A percentile compares a stretch with the other conserved stretches of the same genome.
Conservation (phyloP, 768 basidiomycete genomes). For the Pleurotus tuber-regium region DNA sequence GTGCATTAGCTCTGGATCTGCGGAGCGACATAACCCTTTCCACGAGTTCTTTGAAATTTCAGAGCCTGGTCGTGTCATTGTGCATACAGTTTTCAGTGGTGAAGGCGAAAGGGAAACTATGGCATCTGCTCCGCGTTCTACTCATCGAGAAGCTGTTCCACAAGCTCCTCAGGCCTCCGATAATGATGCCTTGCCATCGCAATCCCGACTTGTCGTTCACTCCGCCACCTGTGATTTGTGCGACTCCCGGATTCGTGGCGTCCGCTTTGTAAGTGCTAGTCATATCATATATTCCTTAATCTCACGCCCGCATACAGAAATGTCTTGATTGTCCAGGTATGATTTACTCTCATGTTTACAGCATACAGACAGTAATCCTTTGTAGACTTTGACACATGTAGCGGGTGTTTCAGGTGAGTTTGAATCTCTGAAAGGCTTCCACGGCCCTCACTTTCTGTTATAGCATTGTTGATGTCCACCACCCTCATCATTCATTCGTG, state of each 20-base stretch:
- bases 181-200: constrained; percentile 2
- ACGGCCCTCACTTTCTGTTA: constrained; percentile 1
- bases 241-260: constrained; percentile 64
- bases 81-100: constrained; percentile 56
- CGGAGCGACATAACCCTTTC: constrained; percentile 54
- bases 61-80: constrained; percentile 61
- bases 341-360: background rate
- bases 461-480: constrained; percentile 69
- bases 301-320: constrained; percentile 46
- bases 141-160: no score
- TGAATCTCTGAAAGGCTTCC: background rate
- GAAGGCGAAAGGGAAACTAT: constrained; percentile 29
- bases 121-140: constrained; percentile 7
- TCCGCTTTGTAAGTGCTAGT: constrained; percentile 60
- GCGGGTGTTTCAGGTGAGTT: constrained; percentile 57
- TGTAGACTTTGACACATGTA: constrained; percentile 73
- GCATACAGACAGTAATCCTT: background rate
- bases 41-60: constrained; percentile 74
- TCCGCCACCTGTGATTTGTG: constrained; percentile 76
- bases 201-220: constrained; percentile 40
- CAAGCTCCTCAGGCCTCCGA: constrained; percentile 14
- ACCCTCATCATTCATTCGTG: constrained; percentile 75
- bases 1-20: constrained; percentile 49
- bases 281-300: constrained; percentile 7
- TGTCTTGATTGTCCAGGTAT: constrained; percentile 64